phyloP scores from a whole-genome alignment of 768 basidiomycete species.

The Tylopilus intermedius region DNA sequence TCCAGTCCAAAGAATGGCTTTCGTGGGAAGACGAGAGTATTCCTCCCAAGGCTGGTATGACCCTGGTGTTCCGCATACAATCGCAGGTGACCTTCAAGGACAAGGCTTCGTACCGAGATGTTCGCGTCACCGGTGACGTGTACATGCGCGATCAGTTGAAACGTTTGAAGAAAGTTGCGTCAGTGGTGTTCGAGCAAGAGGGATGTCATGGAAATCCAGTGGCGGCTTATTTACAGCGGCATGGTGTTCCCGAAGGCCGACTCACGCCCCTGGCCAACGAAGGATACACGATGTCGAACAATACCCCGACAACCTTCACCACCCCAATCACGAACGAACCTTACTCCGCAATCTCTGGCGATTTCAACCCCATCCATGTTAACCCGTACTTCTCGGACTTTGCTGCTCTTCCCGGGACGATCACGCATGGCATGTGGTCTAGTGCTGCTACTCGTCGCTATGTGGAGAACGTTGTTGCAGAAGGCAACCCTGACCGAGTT shows the following conservation, averaged over 20 bases:
- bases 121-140: conserved; percentile 78
- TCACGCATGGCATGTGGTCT: conserved; percentile 97
- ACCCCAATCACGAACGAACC: conserved; percentile 91
- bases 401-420: conserved; percentile 89
- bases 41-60: conserved; percentile 74
- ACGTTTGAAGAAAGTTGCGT: conserved; percentile 82
- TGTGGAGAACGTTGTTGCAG: conserved; percentile 89
- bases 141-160: conserved; percentile 88
- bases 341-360: conserved; percentile 92
- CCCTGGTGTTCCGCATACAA: conserved; percentile 84
- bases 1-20: conserved; percentile 97
- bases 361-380: conserved; percentile 98
- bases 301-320: conserved; percentile 62
- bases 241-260: conserved; percentile 76
- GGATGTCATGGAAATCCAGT: conserved; percentile 92
- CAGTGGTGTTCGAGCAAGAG: conserved; percentile 80
- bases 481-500: conserved; percentile 89
- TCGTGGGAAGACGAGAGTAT: conserved; percentile 83
- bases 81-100: conserved; percentile 90
- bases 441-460: conserved; percentile 91
- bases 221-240: conserved; percentile 85
- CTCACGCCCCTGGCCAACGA: conserved; percentile 74
- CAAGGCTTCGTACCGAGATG: conserved; percentile 75
- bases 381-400: conserved; percentile 98
- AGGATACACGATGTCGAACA: conserved; percentile 76